Evolutionary conservation across 352 stramenopile genomes (phyloP).

Genomic region (Phytopythium vexans): DNA sequence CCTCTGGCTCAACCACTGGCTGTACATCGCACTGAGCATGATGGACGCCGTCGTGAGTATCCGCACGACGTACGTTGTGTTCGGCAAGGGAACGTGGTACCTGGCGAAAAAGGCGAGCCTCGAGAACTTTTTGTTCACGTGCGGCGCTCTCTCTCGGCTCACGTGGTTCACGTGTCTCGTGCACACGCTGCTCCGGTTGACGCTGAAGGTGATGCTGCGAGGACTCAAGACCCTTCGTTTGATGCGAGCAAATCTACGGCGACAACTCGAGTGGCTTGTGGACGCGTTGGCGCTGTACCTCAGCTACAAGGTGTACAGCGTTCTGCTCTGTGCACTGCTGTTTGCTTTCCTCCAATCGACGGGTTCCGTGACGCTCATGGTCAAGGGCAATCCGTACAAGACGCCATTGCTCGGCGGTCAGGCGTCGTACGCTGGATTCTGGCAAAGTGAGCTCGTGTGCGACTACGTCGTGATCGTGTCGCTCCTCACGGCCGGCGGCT

Average conservation of each 20-base stretch:
- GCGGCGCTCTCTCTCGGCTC: conserved; percentile 22
- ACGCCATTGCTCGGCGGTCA: conserved; percentile 24
- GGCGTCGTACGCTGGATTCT: conserved; percentile 31
- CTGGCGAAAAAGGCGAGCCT: conserved; percentile 25
- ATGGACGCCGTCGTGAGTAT: conserved; percentile 25
- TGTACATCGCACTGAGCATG: conserved; percentile 40
- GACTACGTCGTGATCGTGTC: conserved; percentile 30
- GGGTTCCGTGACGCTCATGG: conserved; percentile 32
- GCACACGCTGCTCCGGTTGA: conserved; percentile 14
- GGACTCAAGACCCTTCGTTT: conserved; percentile 84
- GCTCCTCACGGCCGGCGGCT: conserved; percentile 13
- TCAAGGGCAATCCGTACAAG: conserved; percentile 14
- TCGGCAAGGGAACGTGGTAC: conserved; percentile 32
- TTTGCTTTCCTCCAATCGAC: conserved; percentile 17
- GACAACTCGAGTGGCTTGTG: conserved; percentile 25
- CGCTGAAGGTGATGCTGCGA: conserved; percentile 19
- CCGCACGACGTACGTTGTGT: conserved; percentile 28
- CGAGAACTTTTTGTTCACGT: conserved; percentile 37
- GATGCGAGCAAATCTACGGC: conserved; percentile 8
- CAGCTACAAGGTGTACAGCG: conserved; percentile 47
- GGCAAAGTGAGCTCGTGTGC: conserved; percentile 41
- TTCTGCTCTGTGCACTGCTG: conserved; percentile 27
- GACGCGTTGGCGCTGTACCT: conserved; percentile 27
- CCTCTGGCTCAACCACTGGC: conserved; percentile 47
- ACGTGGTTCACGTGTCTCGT: conserved; percentile 38